Conservation (phyloP, 2,329 filamentous ascomycete species). For the Trichoderma sp. region DNA sequence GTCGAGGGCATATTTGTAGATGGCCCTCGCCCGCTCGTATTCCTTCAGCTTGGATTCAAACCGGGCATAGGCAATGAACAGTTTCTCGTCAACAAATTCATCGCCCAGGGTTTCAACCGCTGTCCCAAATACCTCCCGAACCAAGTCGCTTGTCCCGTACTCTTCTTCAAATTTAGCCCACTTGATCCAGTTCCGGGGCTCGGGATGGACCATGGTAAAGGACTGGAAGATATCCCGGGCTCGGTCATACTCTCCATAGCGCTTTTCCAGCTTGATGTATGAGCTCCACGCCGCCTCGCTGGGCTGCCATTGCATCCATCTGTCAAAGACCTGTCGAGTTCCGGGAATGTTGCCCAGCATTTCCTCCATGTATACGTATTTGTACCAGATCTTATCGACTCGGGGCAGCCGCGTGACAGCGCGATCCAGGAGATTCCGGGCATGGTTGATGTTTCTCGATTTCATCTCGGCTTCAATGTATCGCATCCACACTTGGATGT, state of each 20-base stretch:
- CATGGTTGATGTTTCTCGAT: slow-evolving; percentile 89
- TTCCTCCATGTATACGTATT: slow-evolving; percentile 99
- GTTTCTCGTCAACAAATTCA: slow-evolving; percentile 91
- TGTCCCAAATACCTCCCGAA: slow-evolving; percentile 86
- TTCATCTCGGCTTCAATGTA: slow-evolving; percentile 98
- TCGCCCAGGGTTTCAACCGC: slow-evolving; percentile 90
- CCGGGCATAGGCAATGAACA: slow-evolving; percentile 93
- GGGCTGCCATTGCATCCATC: slow-evolving; percentile 98
- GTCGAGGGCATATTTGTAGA: slow-evolving; percentile 96
- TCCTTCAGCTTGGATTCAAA: slow-evolving; percentile 96
- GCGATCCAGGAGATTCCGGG: slow-evolving; percentile 88
- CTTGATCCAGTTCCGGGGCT: slow-evolving; percentile 97
- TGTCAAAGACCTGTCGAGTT: slow-evolving; percentile 90
- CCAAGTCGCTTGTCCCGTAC: slow-evolving; percentile 85
- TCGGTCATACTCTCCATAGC: slow-evolving; percentile 87
- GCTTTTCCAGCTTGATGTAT: slow-evolving; percentile 96
- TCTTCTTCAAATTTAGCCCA: slow-evolving; percentile 98
- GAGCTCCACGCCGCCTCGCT: slow-evolving; percentile 94
- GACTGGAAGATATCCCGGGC: slow-evolving; percentile 87
- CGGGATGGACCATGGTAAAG: slow-evolving; percentile 90
- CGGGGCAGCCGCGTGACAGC: slow-evolving; percentile 90
- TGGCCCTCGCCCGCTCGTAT: slow-evolving; percentile 87
- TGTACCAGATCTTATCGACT: slow-evolving; percentile 98
- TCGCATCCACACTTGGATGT: slow-evolving; percentile 83
- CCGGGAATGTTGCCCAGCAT: slow-evolving; percentile 93